These are phyloP conservation scores for Phaffia tasmanica DNA, from an alignment of 768 basidiomycete genomes.

Conservation along the genomic window DNA sequence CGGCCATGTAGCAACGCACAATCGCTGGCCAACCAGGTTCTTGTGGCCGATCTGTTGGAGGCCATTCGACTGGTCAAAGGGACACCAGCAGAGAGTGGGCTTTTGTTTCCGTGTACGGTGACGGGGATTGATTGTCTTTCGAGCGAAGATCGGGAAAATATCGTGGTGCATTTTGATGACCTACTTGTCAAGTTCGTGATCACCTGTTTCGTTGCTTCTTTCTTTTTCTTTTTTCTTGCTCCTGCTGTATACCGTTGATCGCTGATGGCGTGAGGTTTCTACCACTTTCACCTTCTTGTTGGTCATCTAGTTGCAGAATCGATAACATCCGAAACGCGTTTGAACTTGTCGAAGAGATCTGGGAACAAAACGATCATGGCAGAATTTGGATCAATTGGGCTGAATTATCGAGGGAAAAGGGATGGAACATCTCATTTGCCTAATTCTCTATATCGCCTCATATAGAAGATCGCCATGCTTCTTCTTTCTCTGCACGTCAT, in stretches of 20 bases:
- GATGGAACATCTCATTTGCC: slow-evolving; percentile 24
- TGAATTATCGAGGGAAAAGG: slow-evolving; percentile 6
- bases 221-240: no score
- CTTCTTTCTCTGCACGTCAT: no score
- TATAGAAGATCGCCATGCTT: no score
- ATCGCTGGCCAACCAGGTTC: slow-evolving; percentile 20
- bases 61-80: slow-evolving; percentile 19
- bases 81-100: slow-evolving; percentile 20
- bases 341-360: slow-evolving; percentile 16
- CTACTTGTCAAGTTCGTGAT: no score
- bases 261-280: background rate
- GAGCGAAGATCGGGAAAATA: no score
- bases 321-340: slow-evolving; percentile 24
- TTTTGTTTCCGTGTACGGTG: slow-evolving; percentile 18
- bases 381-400: slow-evolving; percentile 22
- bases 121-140: no score
- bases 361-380: slow-evolving; percentile 19
- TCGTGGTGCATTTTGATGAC: no score
- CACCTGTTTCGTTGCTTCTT: no score
- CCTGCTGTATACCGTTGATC: slow-evolving; percentile 3
- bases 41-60: slow-evolving; percentile 20
- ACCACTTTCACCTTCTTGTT: no score
- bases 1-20: slow-evolving; percentile 11
- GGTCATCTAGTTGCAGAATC: slow-evolving; percentile 12
- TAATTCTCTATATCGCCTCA: background rate